Base-by-base conservation (phyloP, 2,329 filamentous ascomycete species). In the Claviceps sp. region DNA sequence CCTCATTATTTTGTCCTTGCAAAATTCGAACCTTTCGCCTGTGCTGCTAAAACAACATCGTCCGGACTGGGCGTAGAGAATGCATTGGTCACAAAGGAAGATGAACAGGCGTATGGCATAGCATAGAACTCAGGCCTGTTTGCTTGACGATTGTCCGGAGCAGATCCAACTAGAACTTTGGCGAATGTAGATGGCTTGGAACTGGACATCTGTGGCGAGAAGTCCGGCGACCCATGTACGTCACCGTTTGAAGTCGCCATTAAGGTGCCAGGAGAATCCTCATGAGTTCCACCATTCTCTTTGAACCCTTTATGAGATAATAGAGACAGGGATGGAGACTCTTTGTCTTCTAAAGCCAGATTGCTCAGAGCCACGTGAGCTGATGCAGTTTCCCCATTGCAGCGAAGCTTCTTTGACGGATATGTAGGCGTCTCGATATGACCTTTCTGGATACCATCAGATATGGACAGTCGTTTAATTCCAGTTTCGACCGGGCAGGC, bases 21-120 rank as follows among this genome's bases (percentile, higher is more conserved):
- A 67, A 72, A 73, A 64, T 71, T 77, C 82, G 82, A 86, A 88
- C 85, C 85, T 88, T 89, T 86, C 70, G 83, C 83, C 75, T 95
- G 91, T 59, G 90, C 91, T 66, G 83, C 81, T 56, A 88, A 76
- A 61, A 96, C 86, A 62, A 93, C 71, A 66, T 96, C 90, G 71
- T 97, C 90, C 59, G 90, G 90, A 69, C 90, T 96, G 51, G 91
- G 90, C 65, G 82, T 80, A 74, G 83, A 75, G 71, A 96, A 96
- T 53, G 83, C 79, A 62, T 80, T 72, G 61, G 74, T 63, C 68
- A 73, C 63, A 64, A 74, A 74, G 52, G 70, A 67, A 34, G 74
- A 67, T 42, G 73, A 73, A 14, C 68, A 68, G 58, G 73, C 68
- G 54, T 79, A 79, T 49, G 77, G 76, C 61, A 79, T 68, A 43